phyloP scores from a whole-genome alignment of 305 asterid genomes.

The Solanum aculeatissimum region DNA sequence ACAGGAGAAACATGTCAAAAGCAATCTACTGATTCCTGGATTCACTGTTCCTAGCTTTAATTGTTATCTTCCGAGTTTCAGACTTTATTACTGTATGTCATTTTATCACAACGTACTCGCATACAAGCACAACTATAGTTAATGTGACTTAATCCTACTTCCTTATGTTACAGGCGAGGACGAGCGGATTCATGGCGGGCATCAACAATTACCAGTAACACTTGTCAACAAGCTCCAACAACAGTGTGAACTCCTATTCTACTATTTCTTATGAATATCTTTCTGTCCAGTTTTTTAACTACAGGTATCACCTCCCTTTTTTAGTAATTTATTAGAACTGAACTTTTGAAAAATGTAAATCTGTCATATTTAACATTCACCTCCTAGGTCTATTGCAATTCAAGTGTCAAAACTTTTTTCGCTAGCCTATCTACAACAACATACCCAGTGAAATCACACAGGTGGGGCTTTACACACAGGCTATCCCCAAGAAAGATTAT shows the following conservation, averaged over 20 bases:
- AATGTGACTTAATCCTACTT: not conserved
- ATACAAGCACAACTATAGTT: not conserved
- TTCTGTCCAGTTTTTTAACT: not conserved
- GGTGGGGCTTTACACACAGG: not conserved
- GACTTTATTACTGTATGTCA: not conserved
- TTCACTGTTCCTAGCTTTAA: not conserved
- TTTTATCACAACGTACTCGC: not conserved
- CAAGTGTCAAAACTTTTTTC: not conserved
- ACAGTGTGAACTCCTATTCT: not conserved
- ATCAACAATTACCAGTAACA: not conserved
- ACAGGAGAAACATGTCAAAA: not conserved
- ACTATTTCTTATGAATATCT: not conserved
- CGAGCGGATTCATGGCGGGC: not conserved
- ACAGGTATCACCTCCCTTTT: not conserved
- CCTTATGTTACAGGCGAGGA: not conserved
- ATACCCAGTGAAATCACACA: not conserved
- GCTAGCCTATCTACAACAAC: not conserved
- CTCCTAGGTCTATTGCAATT: not conserved
- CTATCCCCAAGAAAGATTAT: not conserved
- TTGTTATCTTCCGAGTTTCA: not conserved
- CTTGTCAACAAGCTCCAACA: not conserved
- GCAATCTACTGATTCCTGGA: not conserved
- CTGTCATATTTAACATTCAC: not conserved
- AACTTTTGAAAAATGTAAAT: not conserved
- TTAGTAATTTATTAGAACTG: not conserved